Evolutionary conservation across 1,284 basidiomycete genomes (phyloP), one percentile per base, ranked within the genome.

Genomic region (Moniliella sp.): DNA sequence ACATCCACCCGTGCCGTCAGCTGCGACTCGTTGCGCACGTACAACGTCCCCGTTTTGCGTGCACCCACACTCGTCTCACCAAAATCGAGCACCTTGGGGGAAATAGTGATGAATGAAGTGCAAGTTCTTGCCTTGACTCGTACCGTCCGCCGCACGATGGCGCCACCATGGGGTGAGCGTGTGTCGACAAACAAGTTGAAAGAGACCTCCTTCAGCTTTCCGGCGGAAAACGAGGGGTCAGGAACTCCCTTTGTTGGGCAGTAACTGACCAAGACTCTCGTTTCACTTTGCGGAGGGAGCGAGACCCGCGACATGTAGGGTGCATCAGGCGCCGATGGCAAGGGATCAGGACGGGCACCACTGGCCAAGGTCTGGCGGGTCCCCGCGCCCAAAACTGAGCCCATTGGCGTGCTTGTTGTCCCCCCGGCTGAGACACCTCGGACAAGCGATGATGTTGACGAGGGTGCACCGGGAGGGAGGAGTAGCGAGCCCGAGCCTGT

Each of bases 51-150:
- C 23, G 61, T 54, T 48, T 63, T 64, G 28, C 57, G 57, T 10
- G 66, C 62, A 13, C 66, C 66, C 2, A 67, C 63, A 13, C 64
- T 65, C n/a, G 65, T 64, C 37, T 65, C 54, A 4, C 66, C 66
- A 38, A 67, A 65, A 41, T 67, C 66, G 34, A 67, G 59, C 30
- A 50, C 52, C 55, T 30, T 62, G 40, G 39, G 64, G 30, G 35
- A 26, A 28, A 67, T 55, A 18, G 48, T 44, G 44, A 67, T 64
- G 39, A 66, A 57, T 2, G 65, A 66, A 8, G 66, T 65, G 45
- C 66, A 67, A 2, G 63, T 64, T 30, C 64, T 49, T 31, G 62
- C 57, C 14, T 55, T 46, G 37, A 64, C 66, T 32, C 57, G 47
- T 17, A 66, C 47, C 3, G 49, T 49, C 27, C 58, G 61, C n/a